phyloP scores from a whole-genome alignment of 768 basidiomycete genomes.

The Artomyces pyxidatus region DNA sequence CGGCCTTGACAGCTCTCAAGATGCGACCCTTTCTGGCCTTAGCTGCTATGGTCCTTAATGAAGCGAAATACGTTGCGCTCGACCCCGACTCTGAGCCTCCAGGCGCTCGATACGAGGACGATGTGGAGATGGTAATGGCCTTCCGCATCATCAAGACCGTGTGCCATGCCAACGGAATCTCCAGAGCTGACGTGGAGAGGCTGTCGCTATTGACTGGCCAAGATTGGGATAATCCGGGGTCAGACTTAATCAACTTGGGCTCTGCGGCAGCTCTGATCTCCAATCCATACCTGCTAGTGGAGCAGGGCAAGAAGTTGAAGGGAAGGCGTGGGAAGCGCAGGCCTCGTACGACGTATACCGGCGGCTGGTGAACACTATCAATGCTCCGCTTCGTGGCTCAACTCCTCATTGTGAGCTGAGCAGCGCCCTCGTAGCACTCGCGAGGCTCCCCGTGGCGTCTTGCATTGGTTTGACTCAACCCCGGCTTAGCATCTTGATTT shows the following conservation, averaged over 20 bases:
- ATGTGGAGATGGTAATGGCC: background rate
- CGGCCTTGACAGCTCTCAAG: background rate
- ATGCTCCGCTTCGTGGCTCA: too few relatives aligned
- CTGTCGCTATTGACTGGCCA: background rate
- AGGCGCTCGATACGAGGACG: background rate
- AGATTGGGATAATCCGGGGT: background rate
- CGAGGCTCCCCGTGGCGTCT: too few relatives aligned
- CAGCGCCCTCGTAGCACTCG: too few relatives aligned
- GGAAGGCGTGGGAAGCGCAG: too few relatives aligned
- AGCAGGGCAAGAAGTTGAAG: too few relatives aligned
- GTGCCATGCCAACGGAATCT: background rate
- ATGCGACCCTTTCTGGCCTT: background rate
- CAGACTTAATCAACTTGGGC: background rate
- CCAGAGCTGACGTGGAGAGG: background rate
- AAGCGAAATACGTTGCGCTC: background rate
- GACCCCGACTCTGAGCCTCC: background rate
- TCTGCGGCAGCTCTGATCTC: too few relatives aligned
- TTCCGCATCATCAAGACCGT: background rate
- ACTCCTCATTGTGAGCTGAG: too few relatives aligned
- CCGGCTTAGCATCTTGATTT: too few relatives aligned
- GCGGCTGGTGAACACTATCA: too few relatives aligned
- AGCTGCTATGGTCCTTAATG: background rate
- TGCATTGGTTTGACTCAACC: too few relatives aligned
- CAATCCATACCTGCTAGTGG: too few relatives aligned
- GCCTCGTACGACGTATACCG: too few relatives aligned